These are phyloP conservation scores for Gossypium mustelinum DNA, from an alignment of 345 rosid genomes.

Conservation along the genomic window DNA sequence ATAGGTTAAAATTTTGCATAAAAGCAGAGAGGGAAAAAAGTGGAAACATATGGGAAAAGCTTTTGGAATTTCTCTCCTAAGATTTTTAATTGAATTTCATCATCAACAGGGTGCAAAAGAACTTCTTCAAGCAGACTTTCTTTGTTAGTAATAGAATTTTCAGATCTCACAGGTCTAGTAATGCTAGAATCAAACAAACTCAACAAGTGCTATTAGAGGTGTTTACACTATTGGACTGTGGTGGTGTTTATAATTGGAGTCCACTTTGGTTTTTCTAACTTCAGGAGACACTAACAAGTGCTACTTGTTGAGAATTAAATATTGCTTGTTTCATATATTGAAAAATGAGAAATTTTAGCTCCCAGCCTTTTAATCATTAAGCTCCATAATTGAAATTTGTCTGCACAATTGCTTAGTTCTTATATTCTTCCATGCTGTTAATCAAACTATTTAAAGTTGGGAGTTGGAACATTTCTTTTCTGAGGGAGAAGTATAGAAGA, in stretches of 20 bases:
- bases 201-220: conserved; percentile 2
- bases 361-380: neutral
- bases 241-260: neutral
- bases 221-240: neutral
- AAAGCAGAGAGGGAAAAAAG: too few relatives aligned
- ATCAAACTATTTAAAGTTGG: neutral
- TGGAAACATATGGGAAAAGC: neutral
- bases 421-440: neutral
- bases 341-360: neutral
- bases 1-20: neutral
- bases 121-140: neutral
- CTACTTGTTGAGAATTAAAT: neutral
- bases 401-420: neutral
- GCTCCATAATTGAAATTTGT: neutral
- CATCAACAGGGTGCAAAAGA: neutral
- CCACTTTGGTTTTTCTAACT: neutral
- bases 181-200: neutral
- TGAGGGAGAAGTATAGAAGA: neutral
- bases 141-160: neutral
- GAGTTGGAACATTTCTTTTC: neutral
- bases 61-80: neutral
- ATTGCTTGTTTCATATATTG: neutral
- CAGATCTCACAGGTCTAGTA: neutral
- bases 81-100: neutral
- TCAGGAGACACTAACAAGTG: neutral